Percentiles rank a stretch among this genome's conserved stretches.
phyloP scores from a whole-genome alignment of 2,329 filamentous ascomycete genomes.

The Colletotrichum neosansevieriae region DNA sequence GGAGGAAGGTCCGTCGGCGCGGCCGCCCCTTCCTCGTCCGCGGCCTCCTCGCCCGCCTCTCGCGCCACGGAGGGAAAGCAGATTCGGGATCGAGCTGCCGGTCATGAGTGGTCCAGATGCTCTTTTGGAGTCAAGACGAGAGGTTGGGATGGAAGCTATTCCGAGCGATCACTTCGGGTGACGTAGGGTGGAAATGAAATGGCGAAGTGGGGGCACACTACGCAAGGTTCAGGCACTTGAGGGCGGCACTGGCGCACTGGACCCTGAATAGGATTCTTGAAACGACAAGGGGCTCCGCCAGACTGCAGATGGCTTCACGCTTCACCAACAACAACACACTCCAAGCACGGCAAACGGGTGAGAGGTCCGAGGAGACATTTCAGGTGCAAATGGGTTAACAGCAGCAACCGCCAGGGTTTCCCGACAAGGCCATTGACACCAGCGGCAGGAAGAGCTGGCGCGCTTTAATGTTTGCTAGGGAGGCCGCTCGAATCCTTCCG shows the following conservation, averaged over 20 bases:
- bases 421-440: not conserved
- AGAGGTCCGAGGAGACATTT: not conserved
- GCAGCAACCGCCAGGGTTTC: not conserved
- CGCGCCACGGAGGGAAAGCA: conserved; percentile 67
- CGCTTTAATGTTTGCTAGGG: not conserved
- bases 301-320: not conserved
- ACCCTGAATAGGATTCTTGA: conserved; percentile 13
- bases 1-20: conserved; percentile 42
- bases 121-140: conserved; percentile 3
- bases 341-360: not conserved
- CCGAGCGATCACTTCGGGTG: conserved; percentile 1
- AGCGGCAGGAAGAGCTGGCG: not conserved
- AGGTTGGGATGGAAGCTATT: not conserved
- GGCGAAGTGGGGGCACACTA: conserved; percentile 20
- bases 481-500: conserved; percentile 20
- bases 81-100: conserved; percentile 81
- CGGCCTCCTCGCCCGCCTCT: conserved; percentile 56
- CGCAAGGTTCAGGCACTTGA: not conserved
- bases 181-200: conserved; percentile 29
- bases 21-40: conserved; percentile 51
- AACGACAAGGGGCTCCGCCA: conserved; percentile 1
- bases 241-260: not conserved
- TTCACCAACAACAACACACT: not conserved
- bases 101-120: conserved; percentile 65
- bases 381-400: not conserved